A percentile compares a stretch with the other conserved stretches of the same genome.
These are phyloP conservation scores for Talaromyces sp. DNA, from an alignment of 2,329 filamentous ascomycete species.

Conservation along the genomic window DNA sequence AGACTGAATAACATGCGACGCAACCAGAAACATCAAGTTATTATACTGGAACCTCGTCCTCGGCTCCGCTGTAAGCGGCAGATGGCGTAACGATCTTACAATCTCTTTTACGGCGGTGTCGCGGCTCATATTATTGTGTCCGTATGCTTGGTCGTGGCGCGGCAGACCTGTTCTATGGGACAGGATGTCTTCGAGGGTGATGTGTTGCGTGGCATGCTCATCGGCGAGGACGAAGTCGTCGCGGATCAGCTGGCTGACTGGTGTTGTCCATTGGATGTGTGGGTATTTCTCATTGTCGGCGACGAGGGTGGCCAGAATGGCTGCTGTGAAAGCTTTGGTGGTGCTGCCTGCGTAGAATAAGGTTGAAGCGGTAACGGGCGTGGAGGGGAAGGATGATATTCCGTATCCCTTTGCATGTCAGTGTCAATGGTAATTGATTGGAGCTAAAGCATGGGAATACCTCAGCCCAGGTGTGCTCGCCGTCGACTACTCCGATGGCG, in stretches of 20 bases:
- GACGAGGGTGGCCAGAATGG: constrained; percentile 48
- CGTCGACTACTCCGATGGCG: constrained; percentile 17
- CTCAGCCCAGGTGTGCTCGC: constrained; percentile 20
- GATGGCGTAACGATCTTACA: constrained; percentile 44
- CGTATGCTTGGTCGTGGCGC: constrained; percentile 26
- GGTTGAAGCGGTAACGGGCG: constrained; percentile 47
- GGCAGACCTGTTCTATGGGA: constrained; percentile 34
- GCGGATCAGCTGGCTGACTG: constrained; percentile 35
- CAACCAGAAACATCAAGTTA: constrained; percentile 55
- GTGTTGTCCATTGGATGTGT: constrained; percentile 37
- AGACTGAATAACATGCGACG: constrained; percentile 48
- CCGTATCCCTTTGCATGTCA: constrained; percentile 15
- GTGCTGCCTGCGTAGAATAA: constrained; percentile 58
- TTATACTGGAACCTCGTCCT: constrained; percentile 51
- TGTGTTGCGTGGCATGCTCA: constrained; percentile 25
- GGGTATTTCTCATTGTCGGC: constrained; percentile 28
- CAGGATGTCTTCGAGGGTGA: constrained; percentile 33
- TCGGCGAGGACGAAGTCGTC: constrained; percentile 32
- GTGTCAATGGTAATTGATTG: neutral
- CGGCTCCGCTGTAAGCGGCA: constrained; percentile 43
- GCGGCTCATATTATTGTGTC: constrained; percentile 13
- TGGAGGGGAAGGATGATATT: constrained; percentile 31
- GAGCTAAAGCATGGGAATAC: neutral
- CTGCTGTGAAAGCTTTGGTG: constrained; percentile 57
- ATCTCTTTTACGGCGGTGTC: constrained; percentile 37